Percentiles rank a stretch among this genome's conserved stretches.
These are phyloP conservation scores for Diplosphaera chodatii DNA, from an alignment of 139 green algal genomes.

Conservation along the genomic window DNA sequence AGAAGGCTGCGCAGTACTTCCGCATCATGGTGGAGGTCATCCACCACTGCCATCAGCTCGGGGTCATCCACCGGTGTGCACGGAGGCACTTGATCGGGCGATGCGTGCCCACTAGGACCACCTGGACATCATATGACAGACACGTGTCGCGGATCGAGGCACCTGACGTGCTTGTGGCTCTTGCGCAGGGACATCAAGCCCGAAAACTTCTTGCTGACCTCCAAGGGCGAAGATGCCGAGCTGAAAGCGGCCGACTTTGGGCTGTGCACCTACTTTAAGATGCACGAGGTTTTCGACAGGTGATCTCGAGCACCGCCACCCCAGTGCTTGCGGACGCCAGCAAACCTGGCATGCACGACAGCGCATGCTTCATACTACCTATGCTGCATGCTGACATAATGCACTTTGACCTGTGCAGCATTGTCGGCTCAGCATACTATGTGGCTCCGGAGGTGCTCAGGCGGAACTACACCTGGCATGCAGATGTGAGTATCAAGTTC, in stretches of 20 bases:
- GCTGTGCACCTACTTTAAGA: slow-evolving; percentile 54
- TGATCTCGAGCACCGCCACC: too few relatives aligned
- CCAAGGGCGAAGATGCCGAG: slow-evolving; percentile 21
- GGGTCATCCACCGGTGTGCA: slow-evolving; percentile 47
- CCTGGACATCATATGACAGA: too few relatives aligned
- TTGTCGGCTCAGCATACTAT: slow-evolving; percentile 68
- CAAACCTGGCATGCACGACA: too few relatives aligned
- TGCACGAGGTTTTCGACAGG: slow-evolving; percentile 16
- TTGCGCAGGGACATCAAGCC: slow-evolving; percentile 56
- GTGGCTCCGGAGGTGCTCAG: slow-evolving; percentile 70
- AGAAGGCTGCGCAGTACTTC: slow-evolving; percentile 47
- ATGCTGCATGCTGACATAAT: too few relatives aligned
- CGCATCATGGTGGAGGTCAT: slow-evolving; percentile 61
- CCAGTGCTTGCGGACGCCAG: too few relatives aligned
- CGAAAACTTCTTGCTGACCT: slow-evolving; percentile 77
- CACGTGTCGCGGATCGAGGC: too few relatives aligned
- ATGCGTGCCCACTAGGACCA: too few relatives aligned
- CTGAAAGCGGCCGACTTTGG: slow-evolving; percentile 74
- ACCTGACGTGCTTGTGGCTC: too few relatives aligned
- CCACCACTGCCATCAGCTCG: slow-evolving; percentile 55
- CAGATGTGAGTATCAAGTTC: slow-evolving; percentile 36
- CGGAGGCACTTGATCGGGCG: too few relatives aligned
- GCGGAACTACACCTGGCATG: slow-evolving; percentile 48
- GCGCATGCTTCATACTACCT: too few relatives aligned
- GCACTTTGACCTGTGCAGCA: slow-evolving; percentile 11